A percentile compares a stretch with the other conserved stretches of the same genome.
These are phyloP conservation scores for Ogataea angusta DNA, from an alignment of 805 yeast genomes.

Conservation along the genomic window DNA sequence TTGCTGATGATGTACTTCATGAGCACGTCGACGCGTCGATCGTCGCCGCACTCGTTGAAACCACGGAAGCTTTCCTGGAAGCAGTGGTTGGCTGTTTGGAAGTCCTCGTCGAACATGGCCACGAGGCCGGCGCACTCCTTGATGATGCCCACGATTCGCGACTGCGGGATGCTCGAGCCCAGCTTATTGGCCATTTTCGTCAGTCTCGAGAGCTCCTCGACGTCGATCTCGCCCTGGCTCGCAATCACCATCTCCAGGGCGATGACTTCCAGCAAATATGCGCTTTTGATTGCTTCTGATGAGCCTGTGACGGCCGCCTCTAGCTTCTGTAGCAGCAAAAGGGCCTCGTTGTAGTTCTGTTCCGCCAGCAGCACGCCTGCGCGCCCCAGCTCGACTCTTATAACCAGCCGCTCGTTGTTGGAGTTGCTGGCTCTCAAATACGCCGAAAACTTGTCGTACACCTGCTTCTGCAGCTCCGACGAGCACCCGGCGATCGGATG, in stretches of 20 bases:
- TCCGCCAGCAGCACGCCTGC: slow-evolving; percentile 37
- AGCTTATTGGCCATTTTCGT: slow-evolving; percentile 47
- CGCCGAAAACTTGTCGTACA: slow-evolving; percentile 22
- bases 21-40: slow-evolving; percentile 52
- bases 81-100: slow-evolving; percentile 47
- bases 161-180: slow-evolving; percentile 69
- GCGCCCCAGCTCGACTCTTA: slow-evolving; percentile 45
- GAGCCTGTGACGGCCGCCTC: slow-evolving; percentile 37
- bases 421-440: slow-evolving; percentile 15
- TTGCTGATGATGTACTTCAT: slow-evolving; percentile 61
- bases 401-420: slow-evolving; percentile 39
- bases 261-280: slow-evolving; percentile 57
- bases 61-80: slow-evolving; percentile 49
- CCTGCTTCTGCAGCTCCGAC: slow-evolving; percentile 14
- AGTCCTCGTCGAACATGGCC: slow-evolving; percentile 57
- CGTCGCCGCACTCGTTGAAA: slow-evolving; percentile 58
- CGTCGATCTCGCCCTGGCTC: slow-evolving; percentile 36
- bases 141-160: slow-evolving; percentile 68
- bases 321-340: slow-evolving; percentile 34
- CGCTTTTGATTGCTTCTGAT: slow-evolving; percentile 43
- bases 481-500: slow-evolving; percentile 15
- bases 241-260: slow-evolving; percentile 62
- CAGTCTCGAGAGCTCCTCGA: slow-evolving; percentile 39
- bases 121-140: slow-evolving; percentile 74
- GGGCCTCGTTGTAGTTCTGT: slow-evolving; percentile 32